phyloP scores from a whole-genome alignment of 2,329 filamentous ascomycete genomes.

The Clonostachys chloroleuca region DNA sequence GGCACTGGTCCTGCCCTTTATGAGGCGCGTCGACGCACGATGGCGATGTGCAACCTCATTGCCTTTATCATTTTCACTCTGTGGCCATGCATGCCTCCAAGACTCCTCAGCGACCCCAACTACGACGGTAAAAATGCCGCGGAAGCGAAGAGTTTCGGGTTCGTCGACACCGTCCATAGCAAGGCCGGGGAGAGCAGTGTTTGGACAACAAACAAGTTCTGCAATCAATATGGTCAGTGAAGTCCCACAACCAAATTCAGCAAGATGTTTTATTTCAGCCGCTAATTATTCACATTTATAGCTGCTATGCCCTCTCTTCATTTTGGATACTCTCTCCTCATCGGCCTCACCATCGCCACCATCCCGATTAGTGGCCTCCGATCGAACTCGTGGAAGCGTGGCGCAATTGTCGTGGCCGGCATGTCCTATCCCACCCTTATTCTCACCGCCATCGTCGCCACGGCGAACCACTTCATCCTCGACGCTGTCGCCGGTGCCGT shows the following conservation, averaged over 20 bases:
- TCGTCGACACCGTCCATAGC: slow-evolving; percentile 57
- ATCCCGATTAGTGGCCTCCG: slow-evolving; percentile 57
- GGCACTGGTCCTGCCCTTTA: slow-evolving; percentile 41
- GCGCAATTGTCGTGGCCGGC: slow-evolving; percentile 39
- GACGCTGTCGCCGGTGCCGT: slow-evolving; percentile 65
- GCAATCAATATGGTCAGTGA: slow-evolving; percentile 62
- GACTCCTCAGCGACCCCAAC: slow-evolving; percentile 50
- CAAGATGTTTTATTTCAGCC: background rate
- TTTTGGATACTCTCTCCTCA: slow-evolving; percentile 71
- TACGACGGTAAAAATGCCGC: slow-evolving; percentile 51
- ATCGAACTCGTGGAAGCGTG: slow-evolving; percentile 43
- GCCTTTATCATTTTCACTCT: slow-evolving; percentile 59
- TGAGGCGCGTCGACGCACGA: slow-evolving; percentile 51
- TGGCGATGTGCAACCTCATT: slow-evolving; percentile 57
- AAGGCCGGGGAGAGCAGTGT: slow-evolving; percentile 44
- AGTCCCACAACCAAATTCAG: too few relatives aligned
- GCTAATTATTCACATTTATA: slow-evolving; percentile 16
- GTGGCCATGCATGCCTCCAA: slow-evolving; percentile 61
- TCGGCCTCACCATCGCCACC: slow-evolving; percentile 64
- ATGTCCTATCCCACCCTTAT: slow-evolving; percentile 62
- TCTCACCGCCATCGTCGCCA: slow-evolving; percentile 63
- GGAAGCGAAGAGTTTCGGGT: slow-evolving; percentile 56
- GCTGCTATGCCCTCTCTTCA: slow-evolving; percentile 73
- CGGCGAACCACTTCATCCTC: slow-evolving; percentile 69
- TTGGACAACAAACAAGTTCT: slow-evolving; percentile 44